Evolutionary conservation across 129 eudicot species (phyloP).

Genomic region (Scalesia atractyloides): DNA sequence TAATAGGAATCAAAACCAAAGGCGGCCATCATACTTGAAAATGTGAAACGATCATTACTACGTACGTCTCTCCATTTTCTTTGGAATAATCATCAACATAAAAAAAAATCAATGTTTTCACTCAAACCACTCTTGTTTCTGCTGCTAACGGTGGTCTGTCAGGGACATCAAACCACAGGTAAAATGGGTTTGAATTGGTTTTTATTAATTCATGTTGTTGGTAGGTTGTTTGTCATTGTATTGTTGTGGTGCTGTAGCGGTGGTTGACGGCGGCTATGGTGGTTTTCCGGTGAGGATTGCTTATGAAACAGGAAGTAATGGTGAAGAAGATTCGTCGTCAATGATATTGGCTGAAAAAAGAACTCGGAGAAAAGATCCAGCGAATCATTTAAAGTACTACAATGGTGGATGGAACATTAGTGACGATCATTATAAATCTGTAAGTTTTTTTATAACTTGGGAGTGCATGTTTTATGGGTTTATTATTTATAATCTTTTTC

Average conservation of each 20-base stretch:
- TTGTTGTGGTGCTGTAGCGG: constrained; percentile 6
- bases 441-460: constrained; percentile 27
- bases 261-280: constrained; percentile 24
- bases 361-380: constrained; percentile 60
- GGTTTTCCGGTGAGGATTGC: constrained; percentile 24
- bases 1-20: constrained; percentile 28
- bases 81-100: background rate
- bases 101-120: constrained; percentile 6
- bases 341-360: constrained; percentile 61
- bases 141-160: constrained; percentile 19
- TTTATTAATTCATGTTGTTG: background rate
- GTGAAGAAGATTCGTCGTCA: background rate
- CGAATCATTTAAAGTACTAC: constrained; percentile 44
- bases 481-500: too few relatives aligned
- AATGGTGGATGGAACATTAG: constrained; percentile 72
- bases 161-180: constrained; percentile 21
- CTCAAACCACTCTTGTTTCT: constrained; percentile 18
- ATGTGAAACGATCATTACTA: too few relatives aligned
- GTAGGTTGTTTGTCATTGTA: background rate
- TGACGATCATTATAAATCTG: constrained; percentile 51
- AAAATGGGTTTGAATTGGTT: background rate
- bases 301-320: constrained; percentile 23
- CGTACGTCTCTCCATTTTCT: too few relatives aligned
- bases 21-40: constrained; percentile 1
- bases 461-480: background rate